Percentiles rank a stretch among this genome's conserved stretches.
Evolutionary conservation across 257 asterid genomes (phyloP).

Genomic region (Solanum dulcamara): DNA sequence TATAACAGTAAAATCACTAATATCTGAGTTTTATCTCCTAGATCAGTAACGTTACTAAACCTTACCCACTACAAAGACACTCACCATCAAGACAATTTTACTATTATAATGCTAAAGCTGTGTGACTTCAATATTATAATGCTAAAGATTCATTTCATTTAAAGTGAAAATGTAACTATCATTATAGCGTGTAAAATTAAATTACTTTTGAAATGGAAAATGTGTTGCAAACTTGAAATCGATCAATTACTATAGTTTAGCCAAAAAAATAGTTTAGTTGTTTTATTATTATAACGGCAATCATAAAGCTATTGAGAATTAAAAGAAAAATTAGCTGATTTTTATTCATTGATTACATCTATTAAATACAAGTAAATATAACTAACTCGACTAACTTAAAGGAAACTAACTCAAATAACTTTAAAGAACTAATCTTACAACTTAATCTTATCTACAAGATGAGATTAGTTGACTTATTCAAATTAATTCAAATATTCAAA

Average conservation of each 20-base stretch:
- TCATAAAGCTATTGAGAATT: no score
- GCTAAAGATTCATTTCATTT: background rate
- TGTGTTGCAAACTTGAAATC: background rate
- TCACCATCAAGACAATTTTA: background rate
- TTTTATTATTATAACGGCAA: background rate
- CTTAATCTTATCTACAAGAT: no score
- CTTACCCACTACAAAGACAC: background rate
- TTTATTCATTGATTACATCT: no score
- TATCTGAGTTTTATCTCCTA: background rate
- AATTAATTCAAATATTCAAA: no score
- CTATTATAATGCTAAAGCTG: background rate
- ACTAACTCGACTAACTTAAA: no score
- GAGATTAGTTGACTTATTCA: no score
- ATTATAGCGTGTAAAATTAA: background rate
- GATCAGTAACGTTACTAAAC: background rate
- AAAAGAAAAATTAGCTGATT: no score
- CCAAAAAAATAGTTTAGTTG: no score
- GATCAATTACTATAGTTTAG: background rate
- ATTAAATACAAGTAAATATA: no score
- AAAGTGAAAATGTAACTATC: background rate
- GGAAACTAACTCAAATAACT: no score
- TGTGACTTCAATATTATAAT: background rate
- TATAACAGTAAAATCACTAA: background rate
- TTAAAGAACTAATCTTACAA: no score
- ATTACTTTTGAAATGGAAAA: background rate